Base-by-base conservation (phyloP, 106 monocot genomes). In the Vanilla planifolia region DNA sequence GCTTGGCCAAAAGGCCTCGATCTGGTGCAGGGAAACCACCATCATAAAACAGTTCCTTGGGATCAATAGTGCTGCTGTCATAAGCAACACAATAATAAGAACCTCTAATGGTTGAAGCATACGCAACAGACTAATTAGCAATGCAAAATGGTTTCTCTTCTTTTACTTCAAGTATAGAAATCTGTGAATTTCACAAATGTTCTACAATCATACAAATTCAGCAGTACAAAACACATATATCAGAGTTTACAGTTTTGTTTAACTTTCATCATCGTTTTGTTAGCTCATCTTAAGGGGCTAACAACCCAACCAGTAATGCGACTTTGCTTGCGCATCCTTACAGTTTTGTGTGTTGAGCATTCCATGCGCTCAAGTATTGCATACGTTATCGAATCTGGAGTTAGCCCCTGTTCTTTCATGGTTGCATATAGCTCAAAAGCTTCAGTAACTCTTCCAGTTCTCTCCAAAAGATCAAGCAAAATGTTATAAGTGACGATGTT, bases 401-500 rank as follows among this genome's bases (percentile, higher is more conserved):
- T 79, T 67, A 92, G 55, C 27, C 85, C 88, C 33, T 82, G 76
- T 66, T 85, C 79, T 57, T 85, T 91, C 40, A 98, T 32, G 24
- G 35, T 80, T 30, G 60, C 81, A 80, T 80, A 88, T 6, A 92
- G 60, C 51, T 88, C 58, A 42, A 80, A 78, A 55, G 92, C 92
- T 62, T 92, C 85, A 23, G 64, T 59, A 47, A 70, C 68, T 68
- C 60, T 82, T 51, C 98, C 98, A 80, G 47, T 63, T 67, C 62
- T 86, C 70, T 86, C 89, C 51, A 96, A 72, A 77, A 89, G 90
- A 77, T 87, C 89, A 59, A 96, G 85, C 55, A 96, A 80, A 46
- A 89, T 86, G 66, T 96, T 99, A 65, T 99, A 92, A 1, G 92
- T 92, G 39, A 98, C 92, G 69, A 99, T 85, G 70, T 99, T 99